Evolutionary conservation across 208 protist genomes (phyloP).

Genomic region (Wallacemonas sp.): DNA sequence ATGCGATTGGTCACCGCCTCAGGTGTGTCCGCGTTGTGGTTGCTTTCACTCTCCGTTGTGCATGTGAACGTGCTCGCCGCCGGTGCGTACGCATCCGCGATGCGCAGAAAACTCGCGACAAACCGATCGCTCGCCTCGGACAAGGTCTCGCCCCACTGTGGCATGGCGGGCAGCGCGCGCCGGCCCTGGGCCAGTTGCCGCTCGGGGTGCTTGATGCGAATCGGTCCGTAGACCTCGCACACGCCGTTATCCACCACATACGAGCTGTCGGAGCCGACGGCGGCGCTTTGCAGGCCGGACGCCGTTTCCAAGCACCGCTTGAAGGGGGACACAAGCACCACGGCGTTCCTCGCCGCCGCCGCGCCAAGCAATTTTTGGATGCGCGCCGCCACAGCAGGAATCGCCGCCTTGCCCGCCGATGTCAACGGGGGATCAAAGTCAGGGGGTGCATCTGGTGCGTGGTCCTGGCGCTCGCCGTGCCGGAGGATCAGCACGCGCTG

Average conservation of each 20-base stretch:
- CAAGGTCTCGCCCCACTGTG: constrained; percentile 74
- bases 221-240: constrained; percentile 77
- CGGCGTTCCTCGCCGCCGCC: constrained; percentile 23
- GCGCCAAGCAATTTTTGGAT: constrained; percentile 40
- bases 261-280: constrained; percentile 35
- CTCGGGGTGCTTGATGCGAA: constrained; percentile 50
- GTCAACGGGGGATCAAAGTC: constrained; percentile 80
- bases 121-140: constrained; percentile 41
- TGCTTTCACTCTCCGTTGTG: neutral
- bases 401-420: constrained; percentile 39
- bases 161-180: constrained; percentile 22
- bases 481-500: constrained; percentile 76
- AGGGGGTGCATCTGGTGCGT: constrained; percentile 31
- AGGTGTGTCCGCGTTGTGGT: neutral
- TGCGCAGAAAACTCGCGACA: constrained; percentile 35
- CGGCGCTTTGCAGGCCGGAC: constrained; percentile 42
- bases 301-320: constrained; percentile 71
- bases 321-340: constrained; percentile 72
- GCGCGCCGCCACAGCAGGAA: constrained; percentile 32
- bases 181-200: constrained; percentile 14
- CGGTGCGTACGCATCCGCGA: constrained; percentile 13
- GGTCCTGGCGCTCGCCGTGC: constrained; percentile 83
- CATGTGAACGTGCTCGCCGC: neutral
- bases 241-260: constrained; percentile 64
- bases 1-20: constrained; percentile 12